Base-by-base conservation (phyloP, 306 rosid genomes). In the Lathyrus tuberosus region DNA sequence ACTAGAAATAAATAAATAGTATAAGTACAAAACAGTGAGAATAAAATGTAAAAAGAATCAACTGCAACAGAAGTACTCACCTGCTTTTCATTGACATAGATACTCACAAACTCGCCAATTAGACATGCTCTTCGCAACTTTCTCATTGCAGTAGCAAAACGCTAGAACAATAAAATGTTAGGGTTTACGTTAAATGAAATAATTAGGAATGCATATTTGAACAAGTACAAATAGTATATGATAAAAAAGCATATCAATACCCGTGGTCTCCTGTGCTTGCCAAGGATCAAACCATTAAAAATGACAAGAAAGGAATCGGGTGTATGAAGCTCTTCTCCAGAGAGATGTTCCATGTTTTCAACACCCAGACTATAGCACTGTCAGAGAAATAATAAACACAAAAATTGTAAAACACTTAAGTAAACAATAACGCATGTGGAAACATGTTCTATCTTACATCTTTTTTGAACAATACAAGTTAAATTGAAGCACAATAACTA, bases 261-360 rank as follows among this genome's bases (percentile, higher is more conserved):
- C 98, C 81, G 89, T 33, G 98, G 97, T 79, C 79, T 90, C 79
- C 85, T 80, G 81, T 93, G 98, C 86, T 90, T 93, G 65, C 98
- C 98, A 76, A 93, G 92, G 67, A 90, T 90, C 72, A 84, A 76
- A 73, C 98, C 98, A 71, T 93, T 93, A 65, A 88, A 90, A 65
- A 90, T 78, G 65, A 93, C 94, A 38, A 93, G 96, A 84, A 84
- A 93, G 12, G 98, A 93, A 82, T 84, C 79, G 31, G 94, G 91
- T 31, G 94, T 69, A 72, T 93, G 98, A 76, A 93, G 91, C 83
- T 93, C 98, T 72, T 93, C 92, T 13, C 84, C 95, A 30, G 97
- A 93, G 67, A 90, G 90, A 64, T 80, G 70, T 81, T 85, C 96
- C 87, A 87, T 74, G 86, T 85, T 86, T 78, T 82, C 92, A 79